Evolutionary conservation across 495 filamentous ascomycete species (phyloP).

Genomic region (Penicillium paradoxum): DNA sequence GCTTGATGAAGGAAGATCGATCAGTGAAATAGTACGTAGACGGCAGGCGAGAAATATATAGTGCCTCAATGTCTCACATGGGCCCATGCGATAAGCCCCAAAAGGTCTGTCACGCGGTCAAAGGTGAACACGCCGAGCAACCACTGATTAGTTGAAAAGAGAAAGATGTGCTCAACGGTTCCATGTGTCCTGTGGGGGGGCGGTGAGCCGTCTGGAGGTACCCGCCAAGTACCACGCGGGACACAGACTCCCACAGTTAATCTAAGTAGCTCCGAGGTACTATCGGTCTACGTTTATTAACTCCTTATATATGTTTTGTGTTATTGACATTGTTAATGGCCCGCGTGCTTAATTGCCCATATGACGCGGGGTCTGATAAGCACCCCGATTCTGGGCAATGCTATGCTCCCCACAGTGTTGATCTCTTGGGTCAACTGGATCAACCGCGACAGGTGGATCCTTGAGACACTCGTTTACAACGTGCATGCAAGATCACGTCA

Average conservation of each 20-base stretch:
- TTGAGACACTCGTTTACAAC: not conserved
- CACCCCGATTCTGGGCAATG: not conserved
- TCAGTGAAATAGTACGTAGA: not conserved
- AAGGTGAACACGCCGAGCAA: not conserved
- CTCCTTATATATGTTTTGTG: not conserved
- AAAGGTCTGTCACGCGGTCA: not conserved
- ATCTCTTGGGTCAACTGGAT: not conserved
- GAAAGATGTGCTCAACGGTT: constrained; percentile 4
- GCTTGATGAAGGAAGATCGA: constrained; percentile 1
- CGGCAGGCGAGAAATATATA: not conserved
- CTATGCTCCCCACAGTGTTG: not conserved
- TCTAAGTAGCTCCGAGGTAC: not conserved
- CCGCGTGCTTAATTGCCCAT: not conserved
- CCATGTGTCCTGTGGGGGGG: constrained; percentile 1
- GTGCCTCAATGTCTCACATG: not conserved
- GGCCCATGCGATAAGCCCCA: not conserved
- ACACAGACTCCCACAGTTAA: not conserved
- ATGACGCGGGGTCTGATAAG: not conserved
- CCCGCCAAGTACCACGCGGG: not conserved
- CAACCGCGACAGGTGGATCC: not conserved
- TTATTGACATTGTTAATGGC: not conserved
- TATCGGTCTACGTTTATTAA: not conserved
- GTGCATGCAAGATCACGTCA: not conserved
- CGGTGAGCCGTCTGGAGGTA: constrained; percentile 1
- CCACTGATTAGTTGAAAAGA: not conserved